phyloP scores from a whole-genome alignment of 2,329 filamentous ascomycete genomes.

The Diaporthe vaccinii region DNA sequence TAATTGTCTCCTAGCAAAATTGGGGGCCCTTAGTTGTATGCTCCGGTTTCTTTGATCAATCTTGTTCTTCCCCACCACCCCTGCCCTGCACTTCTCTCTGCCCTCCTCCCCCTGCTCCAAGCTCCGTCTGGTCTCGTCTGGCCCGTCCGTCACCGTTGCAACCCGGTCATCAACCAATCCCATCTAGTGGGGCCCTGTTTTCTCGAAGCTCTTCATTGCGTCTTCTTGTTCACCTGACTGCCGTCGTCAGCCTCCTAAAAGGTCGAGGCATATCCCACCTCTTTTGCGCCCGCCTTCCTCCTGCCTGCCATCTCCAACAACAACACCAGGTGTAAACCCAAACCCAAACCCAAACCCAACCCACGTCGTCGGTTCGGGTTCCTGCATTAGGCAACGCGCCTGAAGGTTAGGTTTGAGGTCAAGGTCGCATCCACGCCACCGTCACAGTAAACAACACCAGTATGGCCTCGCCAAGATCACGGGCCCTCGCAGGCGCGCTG shows the following conservation, averaged over 20 bases:
- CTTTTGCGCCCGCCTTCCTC: background rate
- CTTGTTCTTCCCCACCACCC: conserved; percentile 23
- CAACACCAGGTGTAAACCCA: background rate
- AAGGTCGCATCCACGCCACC: conserved; percentile 9
- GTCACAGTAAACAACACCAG: conserved; percentile 12
- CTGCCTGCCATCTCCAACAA: background rate
- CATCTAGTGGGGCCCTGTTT: conserved; percentile 4
- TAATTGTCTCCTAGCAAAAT: conserved; percentile 7
- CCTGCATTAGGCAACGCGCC: conserved; percentile 26
- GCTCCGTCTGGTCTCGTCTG: conserved; percentile 3
- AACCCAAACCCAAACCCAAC: conserved; percentile 8
- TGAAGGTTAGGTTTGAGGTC: conserved; percentile 1
- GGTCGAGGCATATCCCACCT: conserved; percentile 26
- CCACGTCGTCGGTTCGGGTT: conserved; percentile 25
- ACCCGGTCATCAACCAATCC: background rate
- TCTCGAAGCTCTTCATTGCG: conserved; percentile 7
- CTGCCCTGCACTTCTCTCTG: background rate
- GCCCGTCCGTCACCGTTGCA: background rate
- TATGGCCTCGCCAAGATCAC: conserved; percentile 35
- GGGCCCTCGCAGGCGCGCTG: conserved; percentile 33
- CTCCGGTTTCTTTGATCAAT: conserved; percentile 19
- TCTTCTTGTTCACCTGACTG: background rate
- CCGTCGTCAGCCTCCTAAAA: background rate
- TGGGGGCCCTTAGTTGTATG: background rate
- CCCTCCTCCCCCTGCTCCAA: background rate